Base-by-base conservation (phyloP, 2,329 filamentous ascomycete genomes). In the Penicillium freii region DNA sequence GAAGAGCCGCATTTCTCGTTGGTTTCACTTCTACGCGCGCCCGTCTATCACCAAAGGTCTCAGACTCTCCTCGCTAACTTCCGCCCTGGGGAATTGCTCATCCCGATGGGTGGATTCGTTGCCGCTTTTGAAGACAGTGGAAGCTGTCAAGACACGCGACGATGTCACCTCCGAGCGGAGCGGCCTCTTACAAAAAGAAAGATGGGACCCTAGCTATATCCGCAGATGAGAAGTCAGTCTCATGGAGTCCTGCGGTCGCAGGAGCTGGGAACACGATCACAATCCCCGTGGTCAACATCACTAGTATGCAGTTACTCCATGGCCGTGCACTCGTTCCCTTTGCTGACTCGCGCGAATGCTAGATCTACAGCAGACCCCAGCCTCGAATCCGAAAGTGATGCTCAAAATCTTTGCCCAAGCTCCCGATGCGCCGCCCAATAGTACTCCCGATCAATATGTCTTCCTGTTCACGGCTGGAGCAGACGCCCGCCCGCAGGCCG, bases 301-400 rank as follows among this genome's bases (percentile, higher is more conserved):
- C 88, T 50, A 97, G 91, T 94, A 81, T 71, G 87, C 72, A 29
- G 40, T 31, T 44, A 25, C 36, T 56, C 29, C 36, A 44, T 60
- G 46, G 50, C 38, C 33, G 21, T 45, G 31, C 10, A 43, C 52
- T 36, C 6, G 13, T 52, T 52, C 38, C 21, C 29, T 36, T 53
- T 45, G 36, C 58, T 60, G 43, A 57, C 33, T 43, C 21, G 56
- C 27, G 50, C 54, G 33, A 54, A 44, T 43, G 19, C 21, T 49
- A 94, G 91, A 97, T 77, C 84, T 99, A 48, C 93, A 99, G 75
- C 93, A 97, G 74, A 97, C 94, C 0, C 92, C 94, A 13, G 91
- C 91, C 59, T 87, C 82, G n/a, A 87, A 86, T 36, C 81, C 91
- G 19, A 97, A 96, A 80, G 92, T 96, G 52, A 96, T 96, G 82